Percentiles rank a stretch among this genome's conserved stretches.
Conservation (phyloP, 1,139 yeast genomes). For the Schizosaccharomyces versatilis region DNA sequence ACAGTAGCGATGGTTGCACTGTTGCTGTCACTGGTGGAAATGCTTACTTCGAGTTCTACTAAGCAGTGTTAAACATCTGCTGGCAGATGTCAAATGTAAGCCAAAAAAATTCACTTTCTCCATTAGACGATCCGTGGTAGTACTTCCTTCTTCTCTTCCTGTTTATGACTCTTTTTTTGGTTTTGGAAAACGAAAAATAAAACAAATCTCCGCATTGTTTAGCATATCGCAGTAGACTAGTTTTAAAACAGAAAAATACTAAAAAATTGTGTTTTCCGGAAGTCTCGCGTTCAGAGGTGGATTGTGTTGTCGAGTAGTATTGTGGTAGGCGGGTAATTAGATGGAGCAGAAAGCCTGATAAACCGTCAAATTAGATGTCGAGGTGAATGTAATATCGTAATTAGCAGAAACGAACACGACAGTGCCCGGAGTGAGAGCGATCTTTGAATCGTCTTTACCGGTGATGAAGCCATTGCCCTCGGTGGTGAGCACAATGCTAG, state of each 20-base stretch:
- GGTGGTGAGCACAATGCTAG: slow-evolving; percentile 68
- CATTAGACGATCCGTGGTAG: background rate
- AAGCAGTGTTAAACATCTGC: background rate
- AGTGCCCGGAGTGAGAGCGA: slow-evolving; percentile 16
- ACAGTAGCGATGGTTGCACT: slow-evolving; percentile 66
- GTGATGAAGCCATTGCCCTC: slow-evolving; percentile 49
- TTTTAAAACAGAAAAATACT: too few relatives aligned
- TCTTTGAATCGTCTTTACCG: slow-evolving; percentile 18
- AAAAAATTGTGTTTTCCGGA: too few relatives aligned
- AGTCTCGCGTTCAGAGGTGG: too few relatives aligned
- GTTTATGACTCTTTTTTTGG: background rate
- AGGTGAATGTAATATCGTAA: background rate
- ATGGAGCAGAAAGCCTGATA: background rate
- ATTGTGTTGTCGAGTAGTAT: too few relatives aligned
- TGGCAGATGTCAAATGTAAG: background rate
- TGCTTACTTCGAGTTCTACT: slow-evolving; percentile 51
- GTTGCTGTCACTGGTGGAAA: slow-evolving; percentile 66
- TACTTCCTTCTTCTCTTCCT: background rate
- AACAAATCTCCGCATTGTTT: background rate
- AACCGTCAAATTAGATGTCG: background rate
- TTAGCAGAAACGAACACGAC: background rate
- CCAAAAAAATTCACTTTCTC: background rate
- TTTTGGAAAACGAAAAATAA: background rate
- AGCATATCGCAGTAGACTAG: too few relatives aligned
- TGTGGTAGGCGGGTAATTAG: background rate